Evolutionary conservation across 1,284 basidiomycete species (phyloP).

Genomic region (Pseudozyma hubeiensis): DNA sequence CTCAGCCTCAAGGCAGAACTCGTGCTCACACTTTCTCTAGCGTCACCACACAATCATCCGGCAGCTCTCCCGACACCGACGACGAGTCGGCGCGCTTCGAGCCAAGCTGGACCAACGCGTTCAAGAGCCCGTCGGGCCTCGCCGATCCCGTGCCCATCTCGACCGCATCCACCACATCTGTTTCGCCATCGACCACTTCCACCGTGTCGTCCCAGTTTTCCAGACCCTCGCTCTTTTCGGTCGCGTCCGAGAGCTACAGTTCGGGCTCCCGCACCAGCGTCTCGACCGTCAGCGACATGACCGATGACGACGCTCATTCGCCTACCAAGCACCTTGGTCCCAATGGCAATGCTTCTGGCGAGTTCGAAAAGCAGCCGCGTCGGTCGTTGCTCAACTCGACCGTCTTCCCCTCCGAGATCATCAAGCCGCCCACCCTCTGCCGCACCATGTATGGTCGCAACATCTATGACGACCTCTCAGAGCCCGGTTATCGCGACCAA

Average conservation of each 20-base stretch:
- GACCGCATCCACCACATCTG: conserved; percentile 17
- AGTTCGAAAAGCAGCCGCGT: conserved; percentile 48
- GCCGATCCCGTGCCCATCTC: conserved; percentile 9
- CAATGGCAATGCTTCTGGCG: not conserved
- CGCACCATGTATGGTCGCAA: conserved; percentile 39
- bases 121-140: conserved; percentile 5
- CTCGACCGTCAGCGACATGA: conserved; percentile 37
- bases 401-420: conserved; percentile 52
- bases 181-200: conserved; percentile 49
- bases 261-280: conserved; percentile 42
- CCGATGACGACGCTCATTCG: conserved; percentile 21
- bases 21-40: conserved; percentile 50
- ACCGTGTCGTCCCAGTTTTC: conserved; percentile 46
- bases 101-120: conserved; percentile 20
- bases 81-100: conserved; percentile 35
- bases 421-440: conserved; percentile 41
- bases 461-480: conserved; percentile 23
- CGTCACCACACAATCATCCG: conserved; percentile 47
- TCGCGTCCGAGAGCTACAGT: conserved; percentile 33
- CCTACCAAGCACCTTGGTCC: conserved; percentile 9
- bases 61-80: conserved; percentile 44
- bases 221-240: conserved; percentile 53
- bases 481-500: conserved; percentile 20
- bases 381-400: conserved; percentile 61
- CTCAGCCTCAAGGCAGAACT: conserved; percentile 23